A percentile compares a stretch with the other conserved stretches of the same genome.
These are phyloP conservation scores for Colletotrichum sp. DNA, from an alignment of 2,329 filamentous ascomycete species.

Conservation along the genomic window DNA sequence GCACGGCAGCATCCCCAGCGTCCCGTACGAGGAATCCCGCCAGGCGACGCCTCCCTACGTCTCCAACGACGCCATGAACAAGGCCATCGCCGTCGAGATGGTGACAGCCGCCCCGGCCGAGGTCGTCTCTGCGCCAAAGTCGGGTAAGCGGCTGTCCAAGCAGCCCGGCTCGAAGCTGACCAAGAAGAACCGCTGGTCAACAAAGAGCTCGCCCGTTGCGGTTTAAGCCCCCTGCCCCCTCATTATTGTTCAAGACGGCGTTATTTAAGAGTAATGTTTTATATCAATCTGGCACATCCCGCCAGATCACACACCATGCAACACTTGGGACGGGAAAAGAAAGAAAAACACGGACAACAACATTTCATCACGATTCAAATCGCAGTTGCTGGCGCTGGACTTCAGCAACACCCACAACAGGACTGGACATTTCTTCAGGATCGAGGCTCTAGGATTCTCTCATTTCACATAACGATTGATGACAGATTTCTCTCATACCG, in stretches of 20 bases:
- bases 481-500: constrained; percentile 5
- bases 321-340: neutral
- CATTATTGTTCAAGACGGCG: neutral
- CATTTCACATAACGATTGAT: neutral
- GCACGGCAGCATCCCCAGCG: neutral
- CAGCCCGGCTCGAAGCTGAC: constrained; percentile 26
- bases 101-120: neutral
- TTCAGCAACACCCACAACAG: constrained; percentile 5
- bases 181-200: constrained; percentile 37
- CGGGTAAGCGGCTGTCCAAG: constrained; percentile 36
- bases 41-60: constrained; percentile 21
- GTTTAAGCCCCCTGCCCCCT: constrained; percentile 21
- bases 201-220: constrained; percentile 29
- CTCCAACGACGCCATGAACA: constrained; percentile 10
- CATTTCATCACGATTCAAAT: neutral
- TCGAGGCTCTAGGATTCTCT: neutral
- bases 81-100: constrained; percentile 23
- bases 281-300: neutral
- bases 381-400: neutral
- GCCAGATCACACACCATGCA: neutral
- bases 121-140: constrained; percentile 8
- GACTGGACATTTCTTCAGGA: neutral
- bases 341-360: neutral
- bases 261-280: neutral
- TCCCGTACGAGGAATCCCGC: neutral